phyloP scores from a whole-genome alignment of 345 rosid genomes.

The Alliaria petiolata region DNA sequence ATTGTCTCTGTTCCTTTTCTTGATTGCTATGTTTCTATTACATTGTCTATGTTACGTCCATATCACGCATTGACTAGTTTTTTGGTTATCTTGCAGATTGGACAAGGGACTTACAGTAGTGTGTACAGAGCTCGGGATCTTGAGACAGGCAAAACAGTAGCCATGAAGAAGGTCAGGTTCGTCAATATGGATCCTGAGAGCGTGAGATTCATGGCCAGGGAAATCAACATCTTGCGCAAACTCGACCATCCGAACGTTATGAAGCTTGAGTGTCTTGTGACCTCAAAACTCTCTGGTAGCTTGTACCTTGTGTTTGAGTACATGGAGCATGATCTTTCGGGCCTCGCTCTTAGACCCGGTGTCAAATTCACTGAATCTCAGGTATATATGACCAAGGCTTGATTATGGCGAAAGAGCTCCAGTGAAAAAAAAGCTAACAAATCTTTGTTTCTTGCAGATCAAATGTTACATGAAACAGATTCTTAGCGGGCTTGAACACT shows the following conservation, averaged over 20 bases:
- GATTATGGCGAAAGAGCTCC: background rate
- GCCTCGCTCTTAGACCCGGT: slow-evolving; percentile 81
- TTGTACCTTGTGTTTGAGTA: slow-evolving; percentile 86
- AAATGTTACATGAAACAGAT: slow-evolving; percentile 91
- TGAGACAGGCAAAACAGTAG: slow-evolving; percentile 74
- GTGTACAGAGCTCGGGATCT: slow-evolving; percentile 90
- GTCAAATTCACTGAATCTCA: slow-evolving; percentile 59
- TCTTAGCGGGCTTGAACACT: slow-evolving; percentile 92
- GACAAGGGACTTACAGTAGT: slow-evolving; percentile 92
- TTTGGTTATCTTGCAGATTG: slow-evolving; percentile 46
- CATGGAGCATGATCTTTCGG: slow-evolving; percentile 97
- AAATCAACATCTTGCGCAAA: slow-evolving; percentile 82
- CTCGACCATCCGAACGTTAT: slow-evolving; percentile 89
- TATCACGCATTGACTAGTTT: too few species aligned
- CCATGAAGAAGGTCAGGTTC: slow-evolving; percentile 89
- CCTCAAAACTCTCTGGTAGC: slow-evolving; percentile 96
- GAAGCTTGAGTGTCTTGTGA: slow-evolving; percentile 86
- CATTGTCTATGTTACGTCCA: too few species aligned
- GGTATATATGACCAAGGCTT: background rate
- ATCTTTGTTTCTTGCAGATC: slow-evolving; percentile 58
- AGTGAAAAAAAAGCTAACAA: too few species aligned
- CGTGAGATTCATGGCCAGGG: slow-evolving; percentile 96
- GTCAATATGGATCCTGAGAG: slow-evolving; percentile 97
- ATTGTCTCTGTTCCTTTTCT: too few species aligned
- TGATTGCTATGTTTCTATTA: background rate